Conservation (phyloP, 2,329 filamentous ascomycete genomes). For the Ilyonectria destructans region DNA sequence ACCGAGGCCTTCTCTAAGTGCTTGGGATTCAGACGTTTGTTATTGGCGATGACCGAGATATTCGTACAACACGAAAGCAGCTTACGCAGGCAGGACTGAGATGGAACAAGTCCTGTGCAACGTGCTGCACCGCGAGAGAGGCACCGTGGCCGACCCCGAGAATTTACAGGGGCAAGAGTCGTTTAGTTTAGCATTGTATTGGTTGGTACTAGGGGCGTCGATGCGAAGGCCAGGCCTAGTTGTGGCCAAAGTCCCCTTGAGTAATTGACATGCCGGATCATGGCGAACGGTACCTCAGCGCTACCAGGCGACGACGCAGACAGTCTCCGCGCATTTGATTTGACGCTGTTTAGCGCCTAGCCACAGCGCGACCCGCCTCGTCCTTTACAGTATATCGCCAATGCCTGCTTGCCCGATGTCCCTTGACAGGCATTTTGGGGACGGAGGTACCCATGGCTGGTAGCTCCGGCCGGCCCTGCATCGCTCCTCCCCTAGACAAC, state of each 20-base stretch:
- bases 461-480: constrained; percentile 11
- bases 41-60: not conserved
- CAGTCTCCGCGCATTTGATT: constrained; percentile 1
- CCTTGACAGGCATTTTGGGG: constrained; percentile 3
- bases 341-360: constrained; percentile 13
- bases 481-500: constrained; percentile 1
- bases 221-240: constrained; percentile 14
- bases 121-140: not conserved
- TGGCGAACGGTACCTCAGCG: constrained; percentile 11
- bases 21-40: not conserved
- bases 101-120: not conserved
- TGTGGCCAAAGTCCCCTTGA: not conserved
- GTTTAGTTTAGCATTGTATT: constrained; percentile 17
- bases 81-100: not conserved
- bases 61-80: not conserved
- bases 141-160: not conserved
- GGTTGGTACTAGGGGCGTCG: not conserved
- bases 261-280: constrained; percentile 18
- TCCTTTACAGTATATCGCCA: not conserved
- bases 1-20: not conserved
- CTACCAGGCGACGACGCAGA: constrained; percentile 13
- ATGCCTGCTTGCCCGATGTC: not conserved
- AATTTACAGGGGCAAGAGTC: constrained; percentile 20
- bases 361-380: not conserved
- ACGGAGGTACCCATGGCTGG: constrained; percentile 2